Conservation (phyloP, 2,329 filamentous ascomycete species). For the Verticillium alfalfae region DNA sequence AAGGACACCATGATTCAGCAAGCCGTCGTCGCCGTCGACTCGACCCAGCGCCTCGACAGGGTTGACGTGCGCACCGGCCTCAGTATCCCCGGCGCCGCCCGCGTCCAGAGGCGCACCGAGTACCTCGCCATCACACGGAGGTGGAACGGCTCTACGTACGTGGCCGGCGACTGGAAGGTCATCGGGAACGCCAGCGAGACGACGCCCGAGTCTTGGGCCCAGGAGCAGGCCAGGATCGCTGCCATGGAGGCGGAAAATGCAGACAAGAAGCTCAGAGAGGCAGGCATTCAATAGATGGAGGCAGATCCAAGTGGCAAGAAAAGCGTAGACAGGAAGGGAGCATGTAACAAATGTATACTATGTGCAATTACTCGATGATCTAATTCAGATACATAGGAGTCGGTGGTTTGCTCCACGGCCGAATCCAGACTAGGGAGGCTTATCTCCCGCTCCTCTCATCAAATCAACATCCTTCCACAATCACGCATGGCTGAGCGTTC, state of each 20-base stretch:
- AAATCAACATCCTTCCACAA: background rate
- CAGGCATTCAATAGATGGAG: slow-evolving; percentile 20
- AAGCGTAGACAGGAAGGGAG: background rate
- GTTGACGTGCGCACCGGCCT: slow-evolving; percentile 27
- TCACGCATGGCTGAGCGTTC: background rate
- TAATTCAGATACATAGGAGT: background rate
- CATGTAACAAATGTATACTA: background rate
- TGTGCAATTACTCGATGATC: background rate
- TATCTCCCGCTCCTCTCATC: background rate
- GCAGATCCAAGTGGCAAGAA: background rate
- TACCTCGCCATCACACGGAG: slow-evolving; percentile 56
- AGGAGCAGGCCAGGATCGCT: slow-evolving; percentile 27
- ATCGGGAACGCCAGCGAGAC: slow-evolving; percentile 59
- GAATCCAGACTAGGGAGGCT: background rate
- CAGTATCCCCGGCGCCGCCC: slow-evolving; percentile 39
- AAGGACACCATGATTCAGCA: slow-evolving; percentile 40
- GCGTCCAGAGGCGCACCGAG: slow-evolving; percentile 53
- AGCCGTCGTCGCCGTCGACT: slow-evolving; percentile 55
- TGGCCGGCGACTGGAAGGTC: slow-evolving; percentile 52
- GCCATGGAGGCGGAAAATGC: slow-evolving; percentile 17
- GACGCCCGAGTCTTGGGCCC: slow-evolving; percentile 33
- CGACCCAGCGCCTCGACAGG: slow-evolving; percentile 47
- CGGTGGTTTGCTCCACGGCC: slow-evolving; percentile 3
- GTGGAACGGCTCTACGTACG: slow-evolving; percentile 38
- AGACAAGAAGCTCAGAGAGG: slow-evolving; percentile 15